Percentiles rank a stretch among this genome's conserved stretches.
Evolutionary conservation across 805 yeast genomes (phyloP).

Genomic region (Metschnikowia kofuensis): DNA sequence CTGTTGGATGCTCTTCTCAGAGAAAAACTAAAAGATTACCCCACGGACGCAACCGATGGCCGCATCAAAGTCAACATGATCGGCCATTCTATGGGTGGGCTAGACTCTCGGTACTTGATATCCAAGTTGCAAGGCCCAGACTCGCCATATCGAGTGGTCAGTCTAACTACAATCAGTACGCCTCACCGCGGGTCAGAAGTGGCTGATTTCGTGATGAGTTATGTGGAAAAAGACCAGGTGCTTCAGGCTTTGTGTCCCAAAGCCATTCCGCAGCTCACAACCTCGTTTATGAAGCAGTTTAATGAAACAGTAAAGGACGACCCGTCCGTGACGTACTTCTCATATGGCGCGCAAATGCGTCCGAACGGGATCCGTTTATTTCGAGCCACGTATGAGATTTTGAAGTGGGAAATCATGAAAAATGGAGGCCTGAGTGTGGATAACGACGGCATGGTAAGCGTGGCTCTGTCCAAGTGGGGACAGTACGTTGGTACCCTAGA

Average conservation of each 20-base stretch:
- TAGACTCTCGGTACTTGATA: constrained; percentile 77
- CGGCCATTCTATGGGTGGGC: constrained; percentile 94
- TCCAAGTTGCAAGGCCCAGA: constrained; percentile 39
- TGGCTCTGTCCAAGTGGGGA: constrained; percentile 81
- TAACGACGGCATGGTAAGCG: constrained; percentile 86
- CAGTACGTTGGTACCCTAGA: constrained; percentile 72
- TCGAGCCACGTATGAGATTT: constrained; percentile 59
- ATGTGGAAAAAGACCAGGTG: constrained; percentile 21
- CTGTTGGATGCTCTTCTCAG: constrained; percentile 52
- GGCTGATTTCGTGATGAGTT: constrained; percentile 62
- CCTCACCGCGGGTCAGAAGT: constrained; percentile 87
- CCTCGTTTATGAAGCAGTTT: constrained; percentile 49
- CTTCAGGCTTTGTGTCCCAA: constrained; percentile 24
- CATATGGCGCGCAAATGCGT: constrained; percentile 73
- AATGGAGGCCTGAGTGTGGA: constrained; percentile 41
- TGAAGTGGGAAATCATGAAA: constrained; percentile 29
- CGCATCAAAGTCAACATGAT: constrained; percentile 63
- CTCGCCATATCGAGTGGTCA: constrained; percentile 55
- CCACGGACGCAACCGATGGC: constrained; percentile 15
- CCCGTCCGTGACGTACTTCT: constrained; percentile 67
- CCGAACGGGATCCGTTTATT: constrained; percentile 66
- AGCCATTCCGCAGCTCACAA: constrained; percentile 64
- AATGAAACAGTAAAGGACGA: constrained; percentile 52
- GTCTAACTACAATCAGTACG: constrained; percentile 81
- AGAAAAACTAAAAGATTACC: constrained; percentile 22